phyloP scores from a whole-genome alignment of 495 filamentous ascomycete genomes.

The Daldinia bambusicola region DNA sequence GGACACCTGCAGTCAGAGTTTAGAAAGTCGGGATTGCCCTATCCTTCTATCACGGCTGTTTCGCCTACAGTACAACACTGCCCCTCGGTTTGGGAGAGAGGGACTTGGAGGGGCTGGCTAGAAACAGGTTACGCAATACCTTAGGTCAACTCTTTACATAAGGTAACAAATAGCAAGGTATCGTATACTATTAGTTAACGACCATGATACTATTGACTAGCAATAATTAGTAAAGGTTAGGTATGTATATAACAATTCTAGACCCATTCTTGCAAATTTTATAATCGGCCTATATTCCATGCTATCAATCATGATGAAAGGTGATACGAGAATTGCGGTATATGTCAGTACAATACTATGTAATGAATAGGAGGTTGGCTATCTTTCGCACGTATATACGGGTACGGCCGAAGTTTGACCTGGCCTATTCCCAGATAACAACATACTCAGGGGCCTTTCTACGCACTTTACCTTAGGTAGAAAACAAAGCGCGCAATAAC shows the following conservation, averaged over 20 bases:
- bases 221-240: not conserved
- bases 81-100: not conserved
- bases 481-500: not conserved
- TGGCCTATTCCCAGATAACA: not conserved
- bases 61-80: no score
- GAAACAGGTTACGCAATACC: not conserved
- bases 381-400: not conserved
- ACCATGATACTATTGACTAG: not conserved
- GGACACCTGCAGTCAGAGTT: conserved; percentile 6
- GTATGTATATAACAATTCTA: conserved; percentile 2
- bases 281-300: not conserved
- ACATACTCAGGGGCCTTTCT: not conserved
- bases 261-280: not conserved
- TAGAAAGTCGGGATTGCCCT: not conserved
- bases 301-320: not conserved
- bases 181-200: no score
- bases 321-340: not conserved
- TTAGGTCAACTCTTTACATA: not conserved
- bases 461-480: not conserved
- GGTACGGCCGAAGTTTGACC: not conserved
- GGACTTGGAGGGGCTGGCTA: not conserved
- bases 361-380: not conserved
- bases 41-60: not conserved
- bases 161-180: conserved; percentile 7
- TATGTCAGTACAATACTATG: not conserved